Base-by-base conservation (phyloP, 257 asterid genomes). In the Cruciata laevipes region DNA sequence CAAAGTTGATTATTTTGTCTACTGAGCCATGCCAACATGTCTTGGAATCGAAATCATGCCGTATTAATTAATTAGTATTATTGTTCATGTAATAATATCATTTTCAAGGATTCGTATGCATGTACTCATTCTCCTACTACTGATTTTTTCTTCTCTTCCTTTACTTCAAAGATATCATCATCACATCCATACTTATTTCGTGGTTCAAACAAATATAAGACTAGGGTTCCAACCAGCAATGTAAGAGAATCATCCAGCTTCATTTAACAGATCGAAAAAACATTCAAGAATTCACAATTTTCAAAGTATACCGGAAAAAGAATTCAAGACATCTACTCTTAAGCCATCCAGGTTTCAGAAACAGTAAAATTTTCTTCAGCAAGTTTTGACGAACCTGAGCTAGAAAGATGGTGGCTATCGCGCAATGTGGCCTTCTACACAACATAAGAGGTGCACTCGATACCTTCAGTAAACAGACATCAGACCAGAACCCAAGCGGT, bases 11-110 rank as follows among this genome's bases (percentile, higher is more conserved):
- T 47, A 47, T 47, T 47, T 47, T 47, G 55, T 47, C 55, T 47
- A 47, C 55, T 47, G 55, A 47, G 55, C 55, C 55, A 47, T 47
- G 55, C 55, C 55, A 47, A 47, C 55, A 47, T 47, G 55, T 21
- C 20, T 47, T 0, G 20, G 11, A 47, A 47, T 47, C 55, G 21
- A 17, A 47, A 47, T 47, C 55, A 47, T 47, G 55, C n/a, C 55
- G 55, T 47, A 47, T 47, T 47, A 47, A 7, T 47, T 47, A 42
- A 42, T 10, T 47, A 47, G 16, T 42, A 42, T 10, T 47, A 47
- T 47, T 42, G 3, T 42, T 13, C 38, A 35, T 38, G 30, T 27
- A 27, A 27, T 27, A 27, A 4, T 12, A 14, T 16, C 21, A 47
- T 16, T 47, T 42, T 42, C 51, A 42, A 11, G 16, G 18, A 42